Evolutionary conservation across 305 asterid species (phyloP), one percentile per base, ranked within the genome.

Genomic region (Fraxinus sp.): DNA sequence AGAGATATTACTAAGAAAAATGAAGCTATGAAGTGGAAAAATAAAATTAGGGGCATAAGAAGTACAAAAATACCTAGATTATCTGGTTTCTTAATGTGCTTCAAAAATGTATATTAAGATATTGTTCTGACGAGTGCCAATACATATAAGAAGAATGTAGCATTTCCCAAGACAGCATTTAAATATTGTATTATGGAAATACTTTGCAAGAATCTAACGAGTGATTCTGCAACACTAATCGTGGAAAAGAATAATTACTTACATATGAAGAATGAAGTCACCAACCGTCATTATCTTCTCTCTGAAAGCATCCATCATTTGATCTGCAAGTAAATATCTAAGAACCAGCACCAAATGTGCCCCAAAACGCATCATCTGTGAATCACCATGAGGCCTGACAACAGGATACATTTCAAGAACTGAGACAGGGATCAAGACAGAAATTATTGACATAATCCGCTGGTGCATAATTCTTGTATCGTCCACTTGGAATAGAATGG

Each of bases 311-410:
- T 92, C 97, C 83, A 86, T 87, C 97, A 94, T 91, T 89, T 94
- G 94, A 88, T 96, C 98, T 24, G 85, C 93, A 73, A 91, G 97
- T 83, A 97, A 88, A 90, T 90, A 89, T 85, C 99, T 90, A 80
- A 97, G 93, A 75, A 97, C 98, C 89, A 97, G 93, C 85, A 95
- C 99, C 82, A 95, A 88, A 89, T 97, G 99, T 80, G 99, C 99
- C 86, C 99, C 99, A 88, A 95, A 94, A 72, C 99, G 98, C 95
- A 97, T 95, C 98, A 97, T 93, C 85, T 97, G 98, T 37, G 99
- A 98, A 86, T 97, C 99, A 22, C 99, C 99, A 87, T 95, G 98
- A 84, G 98, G 98, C 94, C 99, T 97, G 93, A 75, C 84, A 83
- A 77, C 52, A 84, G 82, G 36, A 83, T 26, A 73, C 84, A 83